Evolutionary conservation across 2,329 filamentous ascomycete genomes (phyloP), one percentile per base, ranked within the genome.

Genomic region (Ilyonectria mors-panacis): DNA sequence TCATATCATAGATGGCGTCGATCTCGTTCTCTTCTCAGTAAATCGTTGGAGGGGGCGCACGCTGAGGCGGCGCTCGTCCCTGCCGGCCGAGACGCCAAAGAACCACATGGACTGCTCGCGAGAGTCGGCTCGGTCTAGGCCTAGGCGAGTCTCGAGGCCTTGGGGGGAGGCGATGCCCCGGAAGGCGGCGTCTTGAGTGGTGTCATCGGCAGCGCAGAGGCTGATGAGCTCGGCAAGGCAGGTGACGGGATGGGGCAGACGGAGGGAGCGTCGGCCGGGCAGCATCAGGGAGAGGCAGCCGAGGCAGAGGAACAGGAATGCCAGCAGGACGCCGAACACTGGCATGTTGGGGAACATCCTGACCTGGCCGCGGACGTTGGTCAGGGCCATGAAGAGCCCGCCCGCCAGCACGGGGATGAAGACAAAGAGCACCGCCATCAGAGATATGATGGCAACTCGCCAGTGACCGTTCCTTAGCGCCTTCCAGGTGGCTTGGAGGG

Each of bases 141-240:
- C 90, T 2, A 97, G 82, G 47, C 92, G 85, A 0, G 87, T 89
- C 23, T 91, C 86, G 21, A 98, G 86, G 70, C 94, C 92, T 0
- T 84, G 84, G 70, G 91, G 91, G n/a, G 86, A 90, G 30, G 86
- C 84, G 3, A 92, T 89, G 42, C 90, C 87, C 57, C 90, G 86
- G 77, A 98, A 95, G 0, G 92, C 88, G 10, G 90, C 86, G 75
- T 97, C 94, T 6, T 88, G 85, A 2, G 93, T 83, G 19, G 97
- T 83, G 26, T 92, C 91, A 48, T 91, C 91, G 72, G 91, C 91
- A 66, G 93, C 90, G 47, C 95, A 85, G 78, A 95, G 95, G 76
- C 90, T 92, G 72, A 97, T 87, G 23, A 95, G 85, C 77, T 95
- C 94, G 1, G 93, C 92, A 19, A 97, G 85, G 53, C 88, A 93